Percentiles rank a stretch among this genome's conserved stretches.
Evolutionary conservation across 179 eudicot species (phyloP).

Genomic region (Dionaea muscipula): DNA sequence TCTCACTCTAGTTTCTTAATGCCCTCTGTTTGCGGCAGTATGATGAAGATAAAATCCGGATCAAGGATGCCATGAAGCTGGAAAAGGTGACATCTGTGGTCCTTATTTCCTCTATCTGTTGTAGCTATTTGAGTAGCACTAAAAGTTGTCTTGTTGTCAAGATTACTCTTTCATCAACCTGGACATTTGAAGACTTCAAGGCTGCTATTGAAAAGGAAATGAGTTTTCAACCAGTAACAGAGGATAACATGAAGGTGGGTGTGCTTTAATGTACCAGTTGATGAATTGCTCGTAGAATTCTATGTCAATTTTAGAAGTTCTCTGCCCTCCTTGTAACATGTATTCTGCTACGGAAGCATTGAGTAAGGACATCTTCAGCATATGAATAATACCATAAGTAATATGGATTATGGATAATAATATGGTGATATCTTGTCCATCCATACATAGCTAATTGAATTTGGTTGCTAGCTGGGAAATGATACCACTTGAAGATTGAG

Average conservation of each 20-base stretch:
- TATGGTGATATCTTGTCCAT: too few relatives aligned
- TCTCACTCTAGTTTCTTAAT: background rate
- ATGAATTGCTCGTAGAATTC: background rate
- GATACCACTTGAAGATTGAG: too few relatives aligned
- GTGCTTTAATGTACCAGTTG: background rate
- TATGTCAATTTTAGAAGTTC: too few relatives aligned
- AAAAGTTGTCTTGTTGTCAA: constrained; percentile 17
- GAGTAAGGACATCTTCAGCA: too few relatives aligned
- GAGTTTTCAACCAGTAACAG: constrained; percentile 39
- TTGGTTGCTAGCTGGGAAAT: too few relatives aligned
- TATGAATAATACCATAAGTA: too few relatives aligned
- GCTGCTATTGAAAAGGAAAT: constrained; percentile 46
- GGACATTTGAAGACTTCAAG: constrained; percentile 78
- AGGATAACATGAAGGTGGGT: constrained; percentile 60
- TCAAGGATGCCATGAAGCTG: constrained; percentile 68
- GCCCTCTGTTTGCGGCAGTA: constrained; percentile 40
- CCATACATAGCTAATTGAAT: too few relatives aligned
- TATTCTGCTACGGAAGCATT: too few relatives aligned
- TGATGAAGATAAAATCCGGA: constrained; percentile 50
- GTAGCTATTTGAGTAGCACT: constrained; percentile 5
- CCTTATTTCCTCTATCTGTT: background rate
- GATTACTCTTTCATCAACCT: constrained; percentile 59
- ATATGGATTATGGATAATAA: too few relatives aligned
- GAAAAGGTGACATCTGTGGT: constrained; percentile 42
- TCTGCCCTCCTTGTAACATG: too few relatives aligned